Conservation (phyloP, 495 filamentous ascomycete species). For the Aspergillus campestris region DNA sequence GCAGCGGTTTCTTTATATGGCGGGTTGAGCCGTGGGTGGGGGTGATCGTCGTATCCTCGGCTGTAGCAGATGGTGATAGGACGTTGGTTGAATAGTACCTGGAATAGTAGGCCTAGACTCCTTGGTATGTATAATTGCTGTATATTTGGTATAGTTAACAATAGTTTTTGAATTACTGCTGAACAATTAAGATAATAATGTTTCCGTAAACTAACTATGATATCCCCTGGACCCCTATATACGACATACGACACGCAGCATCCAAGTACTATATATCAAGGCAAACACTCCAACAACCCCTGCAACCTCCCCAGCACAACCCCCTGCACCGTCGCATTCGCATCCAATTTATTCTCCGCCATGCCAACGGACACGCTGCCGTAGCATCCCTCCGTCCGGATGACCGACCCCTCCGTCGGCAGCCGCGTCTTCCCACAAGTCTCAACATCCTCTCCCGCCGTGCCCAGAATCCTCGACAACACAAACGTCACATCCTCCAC, state of each 20-base stretch:
- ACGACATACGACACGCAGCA: neutral
- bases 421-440: conserved; percentile 48
- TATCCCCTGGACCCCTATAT: too few species aligned
- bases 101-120: too few species aligned
- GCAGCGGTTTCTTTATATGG: neutral
- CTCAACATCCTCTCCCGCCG: conserved; percentile 42
- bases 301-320: conserved; percentile 47
- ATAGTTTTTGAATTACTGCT: too few species aligned
- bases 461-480: conserved; percentile 48
- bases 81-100: too few species aligned
- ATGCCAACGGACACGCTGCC: conserved; percentile 56
- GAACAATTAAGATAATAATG: too few species aligned
- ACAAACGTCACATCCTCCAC: conserved; percentile 50
- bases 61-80: too few species aligned
- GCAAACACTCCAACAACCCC: conserved; percentile 38
- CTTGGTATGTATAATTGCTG: too few species aligned
- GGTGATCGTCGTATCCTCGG: neutral
- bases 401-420: conserved; percentile 48
- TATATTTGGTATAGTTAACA: too few species aligned
- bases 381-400: conserved; percentile 43
- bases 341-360: conserved; percentile 49
- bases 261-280: conserved; percentile 12
- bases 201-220: too few species aligned
- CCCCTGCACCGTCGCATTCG: conserved; percentile 44
- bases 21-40: conserved; percentile 5